Evolutionary conservation across 225 moss, liverwort and hornwort genomes (phyloP).

Genomic region (Thuidium tamariscinum): DNA sequence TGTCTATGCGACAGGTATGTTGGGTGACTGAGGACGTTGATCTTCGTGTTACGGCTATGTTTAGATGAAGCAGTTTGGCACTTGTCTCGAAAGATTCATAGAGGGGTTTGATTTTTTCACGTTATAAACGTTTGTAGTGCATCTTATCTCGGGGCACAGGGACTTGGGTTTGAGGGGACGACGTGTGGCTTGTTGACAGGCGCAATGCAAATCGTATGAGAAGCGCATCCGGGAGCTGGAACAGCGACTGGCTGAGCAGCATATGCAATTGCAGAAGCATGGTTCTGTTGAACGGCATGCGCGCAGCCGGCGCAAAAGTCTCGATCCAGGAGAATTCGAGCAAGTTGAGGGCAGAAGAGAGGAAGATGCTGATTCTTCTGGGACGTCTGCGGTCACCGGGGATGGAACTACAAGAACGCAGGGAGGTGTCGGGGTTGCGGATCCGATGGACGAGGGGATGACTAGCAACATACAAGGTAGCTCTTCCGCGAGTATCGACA

Average conservation of each 20-base stretch:
- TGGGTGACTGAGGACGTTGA: background rate
- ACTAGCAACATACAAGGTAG: slow-evolving; percentile 58
- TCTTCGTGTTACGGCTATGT: background rate
- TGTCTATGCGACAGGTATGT: slow-evolving; percentile 54
- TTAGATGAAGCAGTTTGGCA: background rate
- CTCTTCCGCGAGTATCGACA: slow-evolving; percentile 45
- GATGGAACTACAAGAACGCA: slow-evolving; percentile 28
- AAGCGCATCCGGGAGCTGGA: slow-evolving; percentile 93
- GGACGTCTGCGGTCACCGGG: slow-evolving; percentile 66
- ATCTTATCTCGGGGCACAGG: background rate
- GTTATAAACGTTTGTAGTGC: background rate
- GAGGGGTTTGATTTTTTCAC: background rate
- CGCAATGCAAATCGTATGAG: slow-evolving; percentile 72
- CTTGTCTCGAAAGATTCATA: background rate
- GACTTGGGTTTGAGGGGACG: background rate
- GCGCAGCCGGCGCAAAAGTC: slow-evolving; percentile 6
- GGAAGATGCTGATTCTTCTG: slow-evolving; percentile 60
- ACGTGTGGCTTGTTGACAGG: slow-evolving; percentile 9
- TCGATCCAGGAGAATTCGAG: slow-evolving; percentile 9
- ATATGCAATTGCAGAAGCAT: slow-evolving; percentile 71
- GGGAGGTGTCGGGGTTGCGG: slow-evolving; percentile 42
- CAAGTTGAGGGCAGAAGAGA: slow-evolving; percentile 30
- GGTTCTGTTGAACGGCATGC: slow-evolving; percentile 8
- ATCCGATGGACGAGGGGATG: slow-evolving; percentile 96
- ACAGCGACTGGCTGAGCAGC: slow-evolving; percentile 82